Evolutionary conservation across 495 filamentous ascomycete genomes (phyloP).

Genomic region (Penicillium steckii): DNA sequence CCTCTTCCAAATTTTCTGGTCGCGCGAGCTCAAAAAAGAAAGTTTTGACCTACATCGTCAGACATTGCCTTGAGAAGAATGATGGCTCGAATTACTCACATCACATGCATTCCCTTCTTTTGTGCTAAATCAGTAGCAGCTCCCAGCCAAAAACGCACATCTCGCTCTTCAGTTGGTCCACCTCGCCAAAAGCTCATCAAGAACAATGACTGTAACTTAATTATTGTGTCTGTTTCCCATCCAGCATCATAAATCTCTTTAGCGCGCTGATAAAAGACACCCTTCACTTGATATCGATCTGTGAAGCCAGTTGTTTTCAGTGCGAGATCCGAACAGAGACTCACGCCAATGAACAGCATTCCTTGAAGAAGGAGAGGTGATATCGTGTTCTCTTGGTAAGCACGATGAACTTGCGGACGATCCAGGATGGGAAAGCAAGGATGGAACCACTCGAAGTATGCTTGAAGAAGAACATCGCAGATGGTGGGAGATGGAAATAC

Average conservation of each 20-base stretch:
- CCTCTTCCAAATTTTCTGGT: constrained; percentile 40
- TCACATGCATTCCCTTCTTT: constrained; percentile 47
- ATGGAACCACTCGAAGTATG: constrained; percentile 48
- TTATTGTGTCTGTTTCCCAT: constrained; percentile 38
- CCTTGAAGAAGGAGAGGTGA: constrained; percentile 42
- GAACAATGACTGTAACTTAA: constrained; percentile 40
- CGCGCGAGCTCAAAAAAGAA: constrained; percentile 27
- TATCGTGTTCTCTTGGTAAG: constrained; percentile 27
- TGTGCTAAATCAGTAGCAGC: constrained; percentile 40
- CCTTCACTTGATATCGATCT: constrained; percentile 39
- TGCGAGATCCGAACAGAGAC: constrained; percentile 34
- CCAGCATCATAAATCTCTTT: constrained; percentile 46
- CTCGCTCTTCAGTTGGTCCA: constrained; percentile 38
- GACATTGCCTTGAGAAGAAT: not conserved
- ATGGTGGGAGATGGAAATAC: constrained; percentile 32
- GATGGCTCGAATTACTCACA: constrained; percentile 22
- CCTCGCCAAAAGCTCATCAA: constrained; percentile 46
- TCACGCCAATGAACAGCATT: constrained; percentile 45
- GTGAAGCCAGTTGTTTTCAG: constrained; percentile 30
- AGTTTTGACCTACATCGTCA: constrained; percentile 35
- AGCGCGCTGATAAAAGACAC: constrained; percentile 38
- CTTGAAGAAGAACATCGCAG: constrained; percentile 31
- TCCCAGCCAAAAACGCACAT: constrained; percentile 44
- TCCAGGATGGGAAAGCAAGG: constrained; percentile 45
- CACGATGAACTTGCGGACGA: constrained; percentile 21